Evolutionary conservation across 139 green algal species (phyloP), one percentile per base, ranked within the genome.

Genomic region (Chlorella vulgaris): DNA sequence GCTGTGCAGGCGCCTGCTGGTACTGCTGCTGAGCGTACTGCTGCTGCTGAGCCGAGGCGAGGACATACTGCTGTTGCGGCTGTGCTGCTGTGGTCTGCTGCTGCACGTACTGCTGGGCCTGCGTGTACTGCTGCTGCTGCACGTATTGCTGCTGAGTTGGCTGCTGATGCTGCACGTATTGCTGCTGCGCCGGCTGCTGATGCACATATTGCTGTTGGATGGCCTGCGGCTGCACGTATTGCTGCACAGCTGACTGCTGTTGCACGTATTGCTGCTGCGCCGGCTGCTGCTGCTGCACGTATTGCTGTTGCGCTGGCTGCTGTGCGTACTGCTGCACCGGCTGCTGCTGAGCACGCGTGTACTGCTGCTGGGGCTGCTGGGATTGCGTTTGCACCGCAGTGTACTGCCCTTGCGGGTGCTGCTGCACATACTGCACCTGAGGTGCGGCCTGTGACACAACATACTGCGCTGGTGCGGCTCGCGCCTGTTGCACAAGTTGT

Each of bases 321-420:
- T 69, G 55, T 4, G 26, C 24, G 7, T 60, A 39, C 38, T 29
- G 38, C 35, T 38, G 36, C 38, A 66, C 50, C 7, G 31, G 15
- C 76, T 63, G 76, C 42, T 35, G 18, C 61, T 58, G 58, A 84
- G 62, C 61, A 42, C 39, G 42, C 0, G 21, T 29, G 47, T 29
- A 61, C 43, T 61, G 68, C 39, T 38, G 69, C 69, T 0, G 33
- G 28, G 38, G 69, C 75, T 66, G 83, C 83, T 33, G 73, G 51
- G 42, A 39, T 58, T 35, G 77, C 47, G 50, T 71, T 43, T 18
- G 66, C 78, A 31, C 71, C 10, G 0, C 39, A 33, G 53, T 60
- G 74, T 28, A 29, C 73, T 53, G 71, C 69, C 62, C 60, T 36
- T 40, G n/a, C 47, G 81, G 58, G 47, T 70, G 36, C 40, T 47